Percentiles rank a stretch among this genome's conserved stretches.
Evolutionary conservation across 345 rosid genomes (phyloP).

Genomic region (Brassica napus): DNA sequence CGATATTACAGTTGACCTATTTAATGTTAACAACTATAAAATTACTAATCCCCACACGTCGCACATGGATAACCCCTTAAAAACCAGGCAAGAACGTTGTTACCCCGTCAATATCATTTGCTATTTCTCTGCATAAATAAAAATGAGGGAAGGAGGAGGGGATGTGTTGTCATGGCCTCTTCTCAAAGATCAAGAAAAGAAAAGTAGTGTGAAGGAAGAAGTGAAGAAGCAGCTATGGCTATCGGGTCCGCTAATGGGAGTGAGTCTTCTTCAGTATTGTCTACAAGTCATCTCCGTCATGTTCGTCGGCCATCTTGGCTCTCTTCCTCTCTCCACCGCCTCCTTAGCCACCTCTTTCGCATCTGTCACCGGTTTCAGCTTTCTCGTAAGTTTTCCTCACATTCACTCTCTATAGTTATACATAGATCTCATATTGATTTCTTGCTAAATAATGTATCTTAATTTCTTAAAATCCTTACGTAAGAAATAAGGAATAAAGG

Average conservation of each 20-base stretch:
- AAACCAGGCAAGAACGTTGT: not conserved
- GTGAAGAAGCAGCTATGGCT: conserved; percentile 43
- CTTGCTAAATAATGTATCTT: not conserved
- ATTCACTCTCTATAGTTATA: not conserved
- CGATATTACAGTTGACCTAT: not conserved
- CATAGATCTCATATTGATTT: not conserved
- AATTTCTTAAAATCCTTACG: not conserved
- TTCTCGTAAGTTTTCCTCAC: conserved; percentile 43
- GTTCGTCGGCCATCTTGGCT: conserved; percentile 72
- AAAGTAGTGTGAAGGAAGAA: conserved; percentile 25
- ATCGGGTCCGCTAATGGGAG: conserved; percentile 30
- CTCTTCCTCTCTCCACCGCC: conserved; percentile 55
- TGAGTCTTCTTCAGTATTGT: conserved; percentile 35
- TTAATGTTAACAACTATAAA: not conserved
- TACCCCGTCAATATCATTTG: not conserved
- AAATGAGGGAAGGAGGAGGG: conserved; percentile 21
- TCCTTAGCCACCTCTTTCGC: conserved; percentile 53
- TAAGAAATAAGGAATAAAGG: not conserved
- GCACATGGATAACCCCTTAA: conserved; percentile 1
- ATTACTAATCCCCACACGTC: not conserved
- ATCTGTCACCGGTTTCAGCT: conserved; percentile 50
- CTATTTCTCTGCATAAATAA: not conserved
- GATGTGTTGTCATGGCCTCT: conserved; percentile 25
- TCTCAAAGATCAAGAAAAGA: not conserved
- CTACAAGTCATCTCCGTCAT: conserved; percentile 43